A percentile compares a stretch with the other conserved stretches of the same genome.
Evolutionary conservation across 805 yeast species (phyloP).

Genomic region (Ogataea degrootiae): DNA sequence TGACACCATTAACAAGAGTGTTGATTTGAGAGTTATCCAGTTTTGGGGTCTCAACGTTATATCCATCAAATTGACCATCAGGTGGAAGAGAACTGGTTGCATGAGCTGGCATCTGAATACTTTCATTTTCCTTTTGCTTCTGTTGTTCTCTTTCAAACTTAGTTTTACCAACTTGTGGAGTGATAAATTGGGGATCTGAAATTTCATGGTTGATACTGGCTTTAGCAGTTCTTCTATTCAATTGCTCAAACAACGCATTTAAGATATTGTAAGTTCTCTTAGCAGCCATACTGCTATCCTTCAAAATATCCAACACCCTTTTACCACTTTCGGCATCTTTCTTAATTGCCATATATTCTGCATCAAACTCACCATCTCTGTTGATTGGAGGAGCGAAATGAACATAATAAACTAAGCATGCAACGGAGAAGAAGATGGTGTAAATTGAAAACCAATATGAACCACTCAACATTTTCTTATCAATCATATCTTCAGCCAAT

Average conservation of each 20-base stretch:
- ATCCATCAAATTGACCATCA: constrained; percentile 9
- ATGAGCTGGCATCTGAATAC: constrained; percentile 7
- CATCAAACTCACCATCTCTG: constrained; percentile 36
- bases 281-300: constrained; percentile 74
- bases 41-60: constrained; percentile 4
- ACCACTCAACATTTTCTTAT: constrained; percentile 66
- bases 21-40: constrained; percentile 18
- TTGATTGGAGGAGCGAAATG: constrained; percentile 41
- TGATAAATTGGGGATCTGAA: constrained; percentile 19
- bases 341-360: constrained; percentile 54
- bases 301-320: constrained; percentile 63
- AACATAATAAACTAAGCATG: constrained; percentile 76
- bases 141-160: constrained; percentile 16
- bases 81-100: constrained; percentile 1
- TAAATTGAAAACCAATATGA: constrained; percentile 91
- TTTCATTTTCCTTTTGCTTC: constrained; percentile 5
- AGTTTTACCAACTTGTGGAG: constrained; percentile 25
- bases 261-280: constrained; percentile 73
- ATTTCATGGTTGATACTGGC: constrained; percentile 22
- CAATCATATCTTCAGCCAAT: constrained; percentile 74
- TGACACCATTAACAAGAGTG: constrained; percentile 28
- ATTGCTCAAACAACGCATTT: constrained; percentile 73
- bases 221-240: constrained; percentile 66
- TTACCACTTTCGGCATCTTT: constrained; percentile 81
- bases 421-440: constrained; percentile 84